Percentiles rank a stretch among this genome's conserved stretches.
These are phyloP conservation scores for Microbotryomycetes sp. DNA, from an alignment of 1,284 basidiomycete species.

Conservation along the genomic window DNA sequence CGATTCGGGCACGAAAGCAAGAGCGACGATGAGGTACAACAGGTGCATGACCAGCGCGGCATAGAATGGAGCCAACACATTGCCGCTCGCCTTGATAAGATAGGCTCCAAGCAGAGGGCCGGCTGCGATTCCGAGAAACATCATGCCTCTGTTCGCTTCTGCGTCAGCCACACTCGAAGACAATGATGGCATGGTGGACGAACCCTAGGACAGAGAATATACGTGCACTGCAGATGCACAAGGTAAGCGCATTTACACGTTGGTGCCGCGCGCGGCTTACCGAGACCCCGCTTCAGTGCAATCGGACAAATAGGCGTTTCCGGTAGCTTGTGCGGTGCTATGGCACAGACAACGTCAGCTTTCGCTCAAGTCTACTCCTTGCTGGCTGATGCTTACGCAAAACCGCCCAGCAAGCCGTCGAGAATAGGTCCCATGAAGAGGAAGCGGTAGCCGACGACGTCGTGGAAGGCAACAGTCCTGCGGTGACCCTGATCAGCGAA, in stretches of 20 bases:
- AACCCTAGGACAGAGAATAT: constrained; percentile 29
- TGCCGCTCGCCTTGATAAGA: constrained; percentile 10
- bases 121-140: constrained; percentile 26
- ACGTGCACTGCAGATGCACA: constrained; percentile 3
- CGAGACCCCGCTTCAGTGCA: constrained; percentile 27
- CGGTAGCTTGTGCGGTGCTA: constrained; percentile 27
- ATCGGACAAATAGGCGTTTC: constrained; percentile 28
- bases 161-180: no score
- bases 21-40: constrained; percentile 5
- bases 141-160: constrained; percentile 20
- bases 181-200: no score
- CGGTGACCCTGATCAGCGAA: neutral
- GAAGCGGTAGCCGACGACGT: constrained; percentile 27
- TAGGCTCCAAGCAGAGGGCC: constrained; percentile 21
- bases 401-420: constrained; percentile 28
- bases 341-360: no score
- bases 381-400: neutral
- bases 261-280: neutral
- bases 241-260: neutral
- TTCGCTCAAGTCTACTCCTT: no score
- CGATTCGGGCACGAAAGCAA: constrained; percentile 21
- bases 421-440: constrained; percentile 26
- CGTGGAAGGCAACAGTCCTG: constrained; percentile 29
- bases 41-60: constrained; percentile 15
- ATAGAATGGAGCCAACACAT: constrained; percentile 28